Percentiles rank a stretch among this genome's conserved stretches.
Evolutionary conservation across 2,329 filamentous ascomycete genomes (phyloP).

Genomic region (Colletotrichum melonis): DNA sequence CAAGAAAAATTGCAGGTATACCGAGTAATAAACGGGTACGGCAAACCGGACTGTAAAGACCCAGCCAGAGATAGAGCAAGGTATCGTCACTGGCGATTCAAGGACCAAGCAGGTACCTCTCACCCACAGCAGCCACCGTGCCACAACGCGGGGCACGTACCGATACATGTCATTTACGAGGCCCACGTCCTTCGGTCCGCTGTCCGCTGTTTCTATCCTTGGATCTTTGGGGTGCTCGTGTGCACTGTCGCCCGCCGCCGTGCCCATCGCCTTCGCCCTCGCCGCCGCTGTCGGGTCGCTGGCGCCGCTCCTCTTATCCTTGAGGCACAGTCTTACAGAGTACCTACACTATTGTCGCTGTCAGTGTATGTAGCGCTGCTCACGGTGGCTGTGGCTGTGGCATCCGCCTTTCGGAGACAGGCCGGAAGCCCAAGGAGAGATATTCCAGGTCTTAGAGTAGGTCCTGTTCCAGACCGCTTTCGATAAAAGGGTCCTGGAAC

Average conservation of each 20-base stretch:
- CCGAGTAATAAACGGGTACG: background rate
- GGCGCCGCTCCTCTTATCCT: too few relatives aligned
- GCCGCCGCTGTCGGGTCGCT: background rate
- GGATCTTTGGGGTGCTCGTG: slow-evolving; percentile 18
- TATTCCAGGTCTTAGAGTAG: background rate
- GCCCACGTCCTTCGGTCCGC: background rate
- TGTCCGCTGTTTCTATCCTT: slow-evolving; percentile 33
- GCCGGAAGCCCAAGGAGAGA: background rate
- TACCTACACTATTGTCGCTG: background rate
- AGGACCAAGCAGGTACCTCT: background rate
- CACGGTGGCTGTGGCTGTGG: slow-evolving; percentile 24
- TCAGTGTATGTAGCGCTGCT: background rate
- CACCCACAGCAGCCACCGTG: slow-evolving; percentile 6
- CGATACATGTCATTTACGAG: slow-evolving; percentile 3
- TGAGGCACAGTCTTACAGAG: too few relatives aligned
- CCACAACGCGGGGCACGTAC: slow-evolving; percentile 29
- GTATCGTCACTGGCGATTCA: background rate
- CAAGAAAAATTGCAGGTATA: background rate
- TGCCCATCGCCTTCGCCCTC: slow-evolving; percentile 9
- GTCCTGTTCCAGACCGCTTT: slow-evolving; percentile 25
- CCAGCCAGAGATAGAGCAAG: background rate
- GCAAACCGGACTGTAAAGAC: background rate
- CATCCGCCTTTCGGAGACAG: background rate
- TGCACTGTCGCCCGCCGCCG: slow-evolving; percentile 7
- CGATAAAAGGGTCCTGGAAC: slow-evolving; percentile 11